Percentiles rank a stretch among this genome's conserved stretches.
These are phyloP conservation scores for Cystofilobasidium bisporidii DNA, from an alignment of 768 basidiomycete species.

Conservation along the genomic window DNA sequence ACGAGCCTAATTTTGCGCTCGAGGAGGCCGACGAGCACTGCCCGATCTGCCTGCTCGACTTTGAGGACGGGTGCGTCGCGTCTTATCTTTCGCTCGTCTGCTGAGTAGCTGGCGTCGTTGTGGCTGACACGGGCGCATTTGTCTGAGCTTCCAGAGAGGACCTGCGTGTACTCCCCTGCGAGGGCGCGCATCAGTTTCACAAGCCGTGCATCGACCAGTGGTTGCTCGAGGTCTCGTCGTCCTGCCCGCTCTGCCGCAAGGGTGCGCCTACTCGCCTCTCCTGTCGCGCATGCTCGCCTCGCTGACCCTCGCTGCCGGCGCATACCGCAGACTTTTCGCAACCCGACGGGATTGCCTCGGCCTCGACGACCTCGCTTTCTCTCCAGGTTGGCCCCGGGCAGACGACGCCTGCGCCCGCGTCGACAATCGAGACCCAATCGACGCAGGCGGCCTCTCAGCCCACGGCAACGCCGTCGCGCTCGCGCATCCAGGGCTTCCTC, in stretches of 20 bases:
- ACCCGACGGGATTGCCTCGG: neutral
- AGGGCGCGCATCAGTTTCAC: conserved; percentile 83
- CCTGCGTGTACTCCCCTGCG: conserved; percentile 78
- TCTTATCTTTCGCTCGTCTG: too few relatives aligned
- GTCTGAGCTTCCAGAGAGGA: conserved; percentile 51
- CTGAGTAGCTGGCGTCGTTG: too few relatives aligned
- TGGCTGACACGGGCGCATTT: too few relatives aligned
- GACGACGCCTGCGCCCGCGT: too few relatives aligned
- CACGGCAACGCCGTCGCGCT: neutral
- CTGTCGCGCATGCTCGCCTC: neutral
- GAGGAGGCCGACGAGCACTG: conserved; percentile 75
- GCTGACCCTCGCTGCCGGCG: neutral
- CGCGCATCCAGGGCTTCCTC: conserved; percentile 3
- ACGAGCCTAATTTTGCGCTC: conserved; percentile 46
- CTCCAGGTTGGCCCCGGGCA: too few relatives aligned
- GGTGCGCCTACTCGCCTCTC: conserved; percentile 44
- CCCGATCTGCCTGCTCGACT: conserved; percentile 90
- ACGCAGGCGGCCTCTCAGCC: neutral
- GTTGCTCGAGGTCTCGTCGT: conserved; percentile 78
- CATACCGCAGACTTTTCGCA: conserved; percentile 16
- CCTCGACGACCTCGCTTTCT: neutral
- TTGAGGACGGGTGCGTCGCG: conserved; percentile 55
- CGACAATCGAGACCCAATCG: too few relatives aligned
- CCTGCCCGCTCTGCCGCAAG: conserved; percentile 86
- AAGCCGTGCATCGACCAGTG: conserved; percentile 48